These are phyloP conservation scores for Colletotrichum scovillei DNA, from an alignment of 2,329 filamentous ascomycete species.

Conservation along the genomic window DNA sequence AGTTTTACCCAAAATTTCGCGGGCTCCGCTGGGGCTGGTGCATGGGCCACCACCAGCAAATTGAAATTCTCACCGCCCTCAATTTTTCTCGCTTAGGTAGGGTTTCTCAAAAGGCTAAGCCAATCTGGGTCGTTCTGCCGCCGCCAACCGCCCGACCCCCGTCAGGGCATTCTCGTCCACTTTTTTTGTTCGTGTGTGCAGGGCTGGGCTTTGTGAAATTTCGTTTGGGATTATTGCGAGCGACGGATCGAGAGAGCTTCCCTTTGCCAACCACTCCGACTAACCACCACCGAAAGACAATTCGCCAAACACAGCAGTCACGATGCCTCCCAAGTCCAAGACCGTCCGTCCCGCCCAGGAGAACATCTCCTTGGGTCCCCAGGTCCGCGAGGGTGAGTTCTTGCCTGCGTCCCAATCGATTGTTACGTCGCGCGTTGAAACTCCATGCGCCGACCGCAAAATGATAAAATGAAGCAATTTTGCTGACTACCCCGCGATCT, in stretches of 20 bases:
- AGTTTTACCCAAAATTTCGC: conserved; percentile 29
- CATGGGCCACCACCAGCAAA: conserved; percentile 11
- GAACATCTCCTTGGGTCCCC: conserved; percentile 98
- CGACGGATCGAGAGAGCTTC: conserved; percentile 5
- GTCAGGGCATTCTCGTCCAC: conserved; percentile 29
- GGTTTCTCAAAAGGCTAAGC: conserved; percentile 14
- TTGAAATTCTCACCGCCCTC: conserved; percentile 14
- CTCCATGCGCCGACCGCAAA: conserved; percentile 87
- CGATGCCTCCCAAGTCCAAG: conserved; percentile 85
- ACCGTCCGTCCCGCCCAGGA: conserved; percentile 89
- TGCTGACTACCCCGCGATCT: conserved; percentile 40
- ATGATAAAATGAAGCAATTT: conserved; percentile 29
- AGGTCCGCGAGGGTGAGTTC: conserved; percentile 89
- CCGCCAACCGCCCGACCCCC: background rate
- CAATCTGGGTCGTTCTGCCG: background rate
- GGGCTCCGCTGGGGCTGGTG: background rate
- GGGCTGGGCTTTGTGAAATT: conserved; percentile 25
- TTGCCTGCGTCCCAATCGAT: conserved; percentile 47
- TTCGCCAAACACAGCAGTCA: conserved; percentile 55
- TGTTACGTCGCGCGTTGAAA: background rate
- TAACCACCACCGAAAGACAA: conserved; percentile 43
- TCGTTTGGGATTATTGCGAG: conserved; percentile 11
- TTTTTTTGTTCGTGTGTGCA: background rate
- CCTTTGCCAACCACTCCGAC: conserved; percentile 23
- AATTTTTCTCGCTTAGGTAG: conserved; percentile 31